Conservation (phyloP, 495 filamentous ascomycete genomes). For the Hypoxylon lienhwacheense region DNA sequence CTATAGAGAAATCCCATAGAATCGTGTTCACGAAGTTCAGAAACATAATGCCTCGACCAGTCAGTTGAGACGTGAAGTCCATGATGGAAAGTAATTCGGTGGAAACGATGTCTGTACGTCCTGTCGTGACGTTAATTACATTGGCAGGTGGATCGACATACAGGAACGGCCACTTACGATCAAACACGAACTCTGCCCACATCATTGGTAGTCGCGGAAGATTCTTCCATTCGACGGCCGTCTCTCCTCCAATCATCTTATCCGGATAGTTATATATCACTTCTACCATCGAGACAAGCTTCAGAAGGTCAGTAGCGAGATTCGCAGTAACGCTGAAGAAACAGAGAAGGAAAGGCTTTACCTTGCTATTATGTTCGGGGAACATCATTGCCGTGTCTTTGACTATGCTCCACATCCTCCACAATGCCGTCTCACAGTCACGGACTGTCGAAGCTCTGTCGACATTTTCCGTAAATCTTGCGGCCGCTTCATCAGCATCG, state of each 20-base stretch:
- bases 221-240: conserved; percentile 16
- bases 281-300: conserved; percentile 15
- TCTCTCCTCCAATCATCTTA: conserved; percentile 11
- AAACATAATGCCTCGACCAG: conserved; percentile 1
- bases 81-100: conserved; percentile 12
- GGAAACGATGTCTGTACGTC: conserved; percentile 3
- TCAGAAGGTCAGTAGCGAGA: conserved; percentile 11
- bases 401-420: conserved; percentile 14
- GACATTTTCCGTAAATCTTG: conserved; percentile 7
- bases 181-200: conserved; percentile 21
- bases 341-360: neutral
- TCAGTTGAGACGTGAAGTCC: conserved; percentile 30
- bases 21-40: conserved; percentile 4
- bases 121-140: neutral
- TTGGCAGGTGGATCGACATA: neutral
- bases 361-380: conserved; percentile 15
- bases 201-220: conserved; percentile 6
- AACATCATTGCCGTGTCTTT: conserved; percentile 17
- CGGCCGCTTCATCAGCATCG: conserved; percentile 11
- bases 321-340: neutral
- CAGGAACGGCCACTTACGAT: conserved; percentile 13
- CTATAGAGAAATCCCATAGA: conserved; percentile 21
- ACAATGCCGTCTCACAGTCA: neutral
- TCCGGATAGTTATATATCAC: conserved; percentile 15
- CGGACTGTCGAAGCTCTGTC: conserved; percentile 2